Evolutionary conservation across 352 stramenopile species (phyloP), one percentile per base, ranked within the genome.

Genomic region (Blastocystis sp.): DNA sequence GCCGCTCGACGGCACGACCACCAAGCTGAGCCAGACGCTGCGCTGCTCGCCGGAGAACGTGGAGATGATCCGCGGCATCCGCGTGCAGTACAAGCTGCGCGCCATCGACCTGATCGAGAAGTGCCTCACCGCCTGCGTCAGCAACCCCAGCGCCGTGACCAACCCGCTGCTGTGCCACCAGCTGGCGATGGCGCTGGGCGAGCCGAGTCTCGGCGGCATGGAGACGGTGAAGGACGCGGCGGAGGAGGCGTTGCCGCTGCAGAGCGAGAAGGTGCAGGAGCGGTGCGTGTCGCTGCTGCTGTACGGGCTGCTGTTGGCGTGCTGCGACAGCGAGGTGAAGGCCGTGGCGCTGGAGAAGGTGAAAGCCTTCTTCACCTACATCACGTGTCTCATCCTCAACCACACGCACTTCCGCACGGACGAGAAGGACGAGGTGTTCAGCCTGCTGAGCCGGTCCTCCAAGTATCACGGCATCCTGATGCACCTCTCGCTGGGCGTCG

Each of bases 251-350:
- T 24, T 34, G 42, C 48, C 48, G 48, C 6, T 7, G 6, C 6
- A 57, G 6, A 14, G 48, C 48, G 48, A 57, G 48, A 48, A 3
- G 28, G 14, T 21, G 28, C 52, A 84, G 28, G 34, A 68, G n/a
- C 45, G 34, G 11, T 43, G 65, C 14, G 45, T 84, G 11, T 68
- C 52, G 38, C 74, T 84, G 14, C 17, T 84, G 17, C 40, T 84
- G n/a, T 84, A 84, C 48, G 54, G 52, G 28, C 60, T 84, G 40
- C 42, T 84, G 24, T 57, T 84, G 24, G 59, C 74, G 11, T 84
- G 74, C 61, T 84, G 74, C 38, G 74, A 84, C 57, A 45, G 43
- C 6, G 74, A 84, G 45, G 57, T 84, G 17, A 62, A 24, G 17
- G 24, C 68, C n/a, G 52, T 42, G 43, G 74, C 74, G 1, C 43